Percentiles rank a stretch among this genome's conserved stretches.
Conservation (phyloP, 2,329 filamentous ascomycete species). For the Paraconiothyrium brasiliense region DNA sequence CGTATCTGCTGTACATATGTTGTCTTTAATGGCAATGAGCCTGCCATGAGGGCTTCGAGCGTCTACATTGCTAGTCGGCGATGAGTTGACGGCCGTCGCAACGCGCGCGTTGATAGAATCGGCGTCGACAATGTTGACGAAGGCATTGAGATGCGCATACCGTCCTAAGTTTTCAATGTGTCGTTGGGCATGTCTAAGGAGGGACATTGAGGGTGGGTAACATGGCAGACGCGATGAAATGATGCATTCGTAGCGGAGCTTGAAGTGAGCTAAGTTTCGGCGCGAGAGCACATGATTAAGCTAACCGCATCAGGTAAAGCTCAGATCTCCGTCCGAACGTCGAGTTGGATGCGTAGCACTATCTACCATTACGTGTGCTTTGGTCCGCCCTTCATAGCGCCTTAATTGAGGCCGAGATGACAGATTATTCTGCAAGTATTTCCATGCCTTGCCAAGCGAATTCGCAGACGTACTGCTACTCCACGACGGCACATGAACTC, state of each 20-base stretch:
- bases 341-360: too few relatives aligned
- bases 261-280: slow-evolving; percentile 18
- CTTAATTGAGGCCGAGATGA: too few relatives aligned
- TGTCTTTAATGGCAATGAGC: slow-evolving; percentile 60
- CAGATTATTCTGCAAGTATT: too few relatives aligned
- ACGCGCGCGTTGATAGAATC: slow-evolving; percentile 35
- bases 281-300: slow-evolving; percentile 27
- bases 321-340: too few relatives aligned
- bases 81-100: slow-evolving; percentile 28
- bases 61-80: slow-evolving; percentile 8
- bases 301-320: not conserved
- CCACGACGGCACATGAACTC: too few relatives aligned
- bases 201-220: slow-evolving; percentile 48
- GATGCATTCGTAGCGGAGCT: slow-evolving; percentile 11
- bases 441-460: too few relatives aligned
- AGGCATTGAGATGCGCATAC: slow-evolving; percentile 50
- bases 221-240: slow-evolving; percentile 30
- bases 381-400: too few relatives aligned
- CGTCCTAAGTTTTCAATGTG: slow-evolving; percentile 47
- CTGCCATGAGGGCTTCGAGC: slow-evolving; percentile 35
- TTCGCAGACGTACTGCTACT: too few relatives aligned
- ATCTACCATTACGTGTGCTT: too few relatives aligned
- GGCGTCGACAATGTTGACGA: slow-evolving; percentile 39
- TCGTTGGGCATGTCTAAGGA: slow-evolving; percentile 47
- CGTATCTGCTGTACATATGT: slow-evolving; percentile 57